These are phyloP conservation scores for Coemansia sp. DNA, from an alignment of 192 early-diverging fungal species.

Conservation along the genomic window DNA sequence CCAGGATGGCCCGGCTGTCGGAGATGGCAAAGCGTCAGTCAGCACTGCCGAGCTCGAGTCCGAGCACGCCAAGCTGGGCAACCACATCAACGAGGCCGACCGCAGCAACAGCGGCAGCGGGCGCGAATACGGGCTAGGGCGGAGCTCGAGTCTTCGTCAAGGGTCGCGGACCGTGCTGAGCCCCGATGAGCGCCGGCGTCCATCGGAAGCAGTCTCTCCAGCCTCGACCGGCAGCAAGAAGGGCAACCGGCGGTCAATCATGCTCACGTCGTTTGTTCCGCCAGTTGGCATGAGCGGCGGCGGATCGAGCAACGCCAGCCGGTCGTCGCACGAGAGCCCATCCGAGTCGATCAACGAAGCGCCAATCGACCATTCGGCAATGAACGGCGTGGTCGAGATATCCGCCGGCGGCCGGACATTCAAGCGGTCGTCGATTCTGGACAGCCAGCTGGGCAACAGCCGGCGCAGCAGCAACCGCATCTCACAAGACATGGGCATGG, in stretches of 20 bases:
- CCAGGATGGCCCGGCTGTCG: neutral
- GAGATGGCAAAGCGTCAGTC: neutral
- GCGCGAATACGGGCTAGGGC: constrained; percentile 12
- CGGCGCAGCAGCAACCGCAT: constrained; percentile 12
- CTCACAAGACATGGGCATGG: constrained; percentile 11
- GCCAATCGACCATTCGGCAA: neutral
- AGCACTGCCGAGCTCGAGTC: constrained; percentile 7
- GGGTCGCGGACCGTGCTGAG: neutral
- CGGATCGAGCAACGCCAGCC: constrained; percentile 22
- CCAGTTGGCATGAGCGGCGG: constrained; percentile 32
- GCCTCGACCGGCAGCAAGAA: constrained; percentile 9
- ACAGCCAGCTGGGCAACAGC: constrained; percentile 6
- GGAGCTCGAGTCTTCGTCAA: constrained; percentile 37
- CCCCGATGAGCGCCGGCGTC: constrained; percentile 31
- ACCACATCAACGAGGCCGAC: neutral
- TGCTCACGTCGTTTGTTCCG: constrained; percentile 49
- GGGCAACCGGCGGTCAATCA: constrained; percentile 39
- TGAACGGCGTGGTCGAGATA: constrained; percentile 28
- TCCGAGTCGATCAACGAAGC: constrained; percentile 8
- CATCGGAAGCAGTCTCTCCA: constrained; percentile 19
- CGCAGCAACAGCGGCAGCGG: neutral
- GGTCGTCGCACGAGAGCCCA: constrained; percentile 36
- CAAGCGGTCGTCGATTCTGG: constrained; percentile 29
- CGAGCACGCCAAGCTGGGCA: neutral
- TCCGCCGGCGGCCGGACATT: constrained; percentile 22